These are phyloP conservation scores for Monascus ruber DNA, from an alignment of 2,329 filamentous ascomycete genomes.

Conservation along the genomic window DNA sequence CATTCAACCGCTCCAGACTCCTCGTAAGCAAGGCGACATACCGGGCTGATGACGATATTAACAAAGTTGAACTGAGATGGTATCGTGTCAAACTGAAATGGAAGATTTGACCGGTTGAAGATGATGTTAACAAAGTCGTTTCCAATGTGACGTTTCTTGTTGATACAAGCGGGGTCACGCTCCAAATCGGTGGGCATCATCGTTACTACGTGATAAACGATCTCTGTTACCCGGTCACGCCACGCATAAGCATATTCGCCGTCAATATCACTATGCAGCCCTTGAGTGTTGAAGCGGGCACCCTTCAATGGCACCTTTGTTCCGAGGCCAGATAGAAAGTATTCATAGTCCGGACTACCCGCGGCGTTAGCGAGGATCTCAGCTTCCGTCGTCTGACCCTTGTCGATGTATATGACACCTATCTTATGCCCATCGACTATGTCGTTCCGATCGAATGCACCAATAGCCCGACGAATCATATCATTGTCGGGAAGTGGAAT, in stretches of 20 bases:
- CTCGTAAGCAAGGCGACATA: constrained; percentile 30
- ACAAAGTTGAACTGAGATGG: constrained; percentile 94
- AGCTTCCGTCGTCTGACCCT: constrained; percentile 68
- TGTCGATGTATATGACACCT: constrained; percentile 84
- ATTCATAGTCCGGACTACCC: constrained; percentile 77
- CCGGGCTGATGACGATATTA: constrained; percentile 90
- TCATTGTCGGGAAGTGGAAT: constrained; percentile 67
- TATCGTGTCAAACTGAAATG: constrained; percentile 84
- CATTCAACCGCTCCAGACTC: constrained; percentile 27
- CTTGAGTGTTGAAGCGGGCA: constrained; percentile 85
- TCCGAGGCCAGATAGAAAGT: constrained; percentile 73
- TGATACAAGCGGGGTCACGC: constrained; percentile 60
- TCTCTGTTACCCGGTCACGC: constrained; percentile 88
- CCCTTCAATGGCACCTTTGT: constrained; percentile 69
- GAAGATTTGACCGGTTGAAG: constrained; percentile 89
- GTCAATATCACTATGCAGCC: constrained; percentile 72
- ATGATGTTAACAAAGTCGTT: constrained; percentile 98
- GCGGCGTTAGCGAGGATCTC: constrained; percentile 80
- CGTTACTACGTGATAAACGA: constrained; percentile 90
- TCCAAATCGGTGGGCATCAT: constrained; percentile 90
- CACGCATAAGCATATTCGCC: constrained; percentile 86
- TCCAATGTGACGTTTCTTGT: constrained; percentile 90
- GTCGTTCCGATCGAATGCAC: constrained; percentile 72
- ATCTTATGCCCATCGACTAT: constrained; percentile 93
- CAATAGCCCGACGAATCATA: constrained; percentile 60